Evolutionary conservation across 1,284 basidiomycete genomes (phyloP), one percentile per base, ranked within the genome.

Genomic region (Austropuccinia psidii): DNA sequence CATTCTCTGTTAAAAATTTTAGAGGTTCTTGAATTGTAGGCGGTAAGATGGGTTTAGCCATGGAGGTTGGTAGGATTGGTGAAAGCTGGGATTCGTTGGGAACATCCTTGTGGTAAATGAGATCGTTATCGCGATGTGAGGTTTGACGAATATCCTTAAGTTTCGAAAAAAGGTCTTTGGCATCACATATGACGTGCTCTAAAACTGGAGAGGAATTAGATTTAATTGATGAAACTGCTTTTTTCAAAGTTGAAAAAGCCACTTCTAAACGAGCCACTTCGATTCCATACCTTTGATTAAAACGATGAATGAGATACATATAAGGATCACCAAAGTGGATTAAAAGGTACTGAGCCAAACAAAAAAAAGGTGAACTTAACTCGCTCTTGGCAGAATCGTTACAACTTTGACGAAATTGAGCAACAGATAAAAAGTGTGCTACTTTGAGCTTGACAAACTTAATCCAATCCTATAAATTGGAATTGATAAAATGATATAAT

Each of bases 41-140:
- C 0, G 89, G 87, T 1, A 87, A 79, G 13, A 83, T 84, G 1
- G 87, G 80, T 76, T 88, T 85, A 37, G 89, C 91, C 81, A 98
- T 87, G 4, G 85, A 82, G 1, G 87, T 87, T 27, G 87, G 87
- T 47, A 84, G 82, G 57, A 98, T 88, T 0, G 85, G 80, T 0
- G 88, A 82, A 4, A 97, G 84, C 33, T 88, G 85, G 1, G 89
- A 86, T 0, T 86, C 79, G 0, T 91, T 83, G 0, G 93, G 93
- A 0, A 96, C 85, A 55, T 91, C 88, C 73, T 92, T 86, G 77
- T 97, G 90, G 82, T 98, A 99, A 65, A 99, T 96, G 5, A 98
- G 83, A 80, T 97, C 91, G 79, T 99, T 99, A 81, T 98, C 96
- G 33, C 91, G 86, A 75, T 89, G 87, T 0, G 94, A 91, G 17